phyloP scores from a whole-genome alignment of 345 rosid species.

The Psidium friedrichsthalianum region DNA sequence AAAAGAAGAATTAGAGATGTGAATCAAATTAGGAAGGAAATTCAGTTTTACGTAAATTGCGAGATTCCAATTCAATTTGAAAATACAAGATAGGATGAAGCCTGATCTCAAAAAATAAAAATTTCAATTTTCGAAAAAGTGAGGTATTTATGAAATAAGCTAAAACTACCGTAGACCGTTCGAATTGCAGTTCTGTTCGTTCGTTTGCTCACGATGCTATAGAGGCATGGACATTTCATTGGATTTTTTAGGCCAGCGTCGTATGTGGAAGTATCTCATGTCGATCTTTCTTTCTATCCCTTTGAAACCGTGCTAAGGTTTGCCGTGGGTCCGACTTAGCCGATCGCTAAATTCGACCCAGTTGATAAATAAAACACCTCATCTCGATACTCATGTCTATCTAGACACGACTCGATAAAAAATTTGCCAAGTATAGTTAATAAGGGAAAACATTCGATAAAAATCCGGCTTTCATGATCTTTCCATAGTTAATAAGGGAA shows the following conservation, averaged over 20 bases:
- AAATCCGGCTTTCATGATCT: too few species aligned
- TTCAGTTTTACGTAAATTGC: neutral
- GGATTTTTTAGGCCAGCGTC: neutral
- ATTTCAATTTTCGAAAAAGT: neutral
- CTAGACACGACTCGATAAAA: accelerated
- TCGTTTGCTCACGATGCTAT: neutral
- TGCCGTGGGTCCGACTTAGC: too few species aligned
- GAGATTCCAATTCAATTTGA: neutral
- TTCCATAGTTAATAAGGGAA: accelerated
- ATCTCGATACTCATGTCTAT: too few species aligned
- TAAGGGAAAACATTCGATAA: accelerated
- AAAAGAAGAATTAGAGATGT: neutral
- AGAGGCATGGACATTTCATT: too few species aligned
- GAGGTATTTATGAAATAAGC: neutral
- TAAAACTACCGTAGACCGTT: neutral
- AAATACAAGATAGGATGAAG: too few species aligned
- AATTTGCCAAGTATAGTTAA: accelerated
- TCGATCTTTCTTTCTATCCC: neutral
- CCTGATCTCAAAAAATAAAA: too few species aligned
- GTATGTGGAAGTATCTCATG: neutral
- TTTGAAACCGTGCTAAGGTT: accelerated
- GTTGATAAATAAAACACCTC: neutral
- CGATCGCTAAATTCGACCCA: too few species aligned
- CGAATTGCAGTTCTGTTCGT: neutral
- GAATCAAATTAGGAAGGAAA: neutral